Base-by-base conservation (phyloP, 345 rosid genomes). In the Syzygium aqueum region DNA sequence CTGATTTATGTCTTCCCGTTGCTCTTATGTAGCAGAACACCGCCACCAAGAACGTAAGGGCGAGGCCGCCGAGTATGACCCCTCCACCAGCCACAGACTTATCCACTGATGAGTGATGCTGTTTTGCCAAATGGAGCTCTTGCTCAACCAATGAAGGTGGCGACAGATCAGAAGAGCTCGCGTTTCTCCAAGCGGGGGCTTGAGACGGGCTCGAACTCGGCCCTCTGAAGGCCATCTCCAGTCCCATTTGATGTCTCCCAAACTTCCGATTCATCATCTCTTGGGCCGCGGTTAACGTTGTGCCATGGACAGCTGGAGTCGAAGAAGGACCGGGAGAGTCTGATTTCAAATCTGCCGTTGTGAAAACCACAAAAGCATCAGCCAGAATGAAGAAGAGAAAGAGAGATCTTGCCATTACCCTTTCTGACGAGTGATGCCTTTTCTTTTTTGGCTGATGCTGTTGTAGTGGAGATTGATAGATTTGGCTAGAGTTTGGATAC, bases 1-100 rank as follows among this genome's bases (percentile, higher is more conserved):
- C 89, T 2, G 92, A 53, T 78, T 92, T 91, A 61, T 88, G 94
- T 88, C 94, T 94, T 84, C 95, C 82, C 2, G 98, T 96, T 17
- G 95, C 99, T 89, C 93, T 93, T 78, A 95, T 90, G 88, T 94
- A 96, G 85, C 96, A 95, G 89, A 97, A 92, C 88, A 96, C 91
- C 8, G 91, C 94, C 86, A 93, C 96, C 87, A 94, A 84, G 87
- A 97, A 97, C 6, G 93, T 90, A 19, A 95, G 92, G 17, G 94
- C 99, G 40, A 97, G 95, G 19, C 96, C 94, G 1, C 96, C 98
- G 2, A 96, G 93, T 30, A 97, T 94, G 50, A 95, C 95, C 27
- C 98, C 98, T 6, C 98, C 98, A 0, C 97, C 99, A 16, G 95
- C 99, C 11, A 95, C 91, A 5, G 98, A 97, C 85, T 89, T 94